These are phyloP conservation scores for Vachellia pachyceras DNA, from an alignment of 306 rosid genomes.

Conservation along the genomic window DNA sequence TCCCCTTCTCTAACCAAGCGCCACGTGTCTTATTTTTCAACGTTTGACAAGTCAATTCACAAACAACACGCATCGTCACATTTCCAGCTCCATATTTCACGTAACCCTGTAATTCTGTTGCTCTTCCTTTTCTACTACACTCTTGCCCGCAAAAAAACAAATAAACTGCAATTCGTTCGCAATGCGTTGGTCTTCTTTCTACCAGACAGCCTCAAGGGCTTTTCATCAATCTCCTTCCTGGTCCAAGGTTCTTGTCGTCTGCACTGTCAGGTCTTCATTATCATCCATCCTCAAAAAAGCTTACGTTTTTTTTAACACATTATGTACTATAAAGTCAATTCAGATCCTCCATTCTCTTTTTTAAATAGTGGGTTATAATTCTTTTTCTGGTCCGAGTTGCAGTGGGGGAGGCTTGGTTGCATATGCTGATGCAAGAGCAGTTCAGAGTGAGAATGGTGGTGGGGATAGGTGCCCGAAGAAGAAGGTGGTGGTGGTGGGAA, in stretches of 20 bases:
- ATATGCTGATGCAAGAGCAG: constrained; percentile 60
- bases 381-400: constrained; percentile 18
- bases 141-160: constrained; percentile 9
- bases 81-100: not conserved
- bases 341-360: not conserved
- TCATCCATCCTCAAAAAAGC: constrained; percentile 9
- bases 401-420: constrained; percentile 86
- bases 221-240: constrained; percentile 62
- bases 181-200: constrained; percentile 64
- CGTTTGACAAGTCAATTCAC: constrained; percentile 26
- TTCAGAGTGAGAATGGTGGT: constrained; percentile 22
- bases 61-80: constrained; percentile 14
- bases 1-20: constrained; percentile 12
- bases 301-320: not conserved
- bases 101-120: constrained; percentile 11
- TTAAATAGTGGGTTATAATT: not conserved
- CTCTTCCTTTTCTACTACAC: constrained; percentile 23
- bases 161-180: not conserved
- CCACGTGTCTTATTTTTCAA: constrained; percentile 24
- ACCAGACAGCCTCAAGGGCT: constrained; percentile 57
- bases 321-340: not conserved
- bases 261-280: constrained; percentile 70
- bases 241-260: constrained; percentile 67
- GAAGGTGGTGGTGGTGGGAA: constrained; percentile 93
- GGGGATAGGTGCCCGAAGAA: constrained; percentile 40